Base-by-base conservation (phyloP, 2,329 filamentous ascomycete genomes). In the Myriosclerotinia curreyana region DNA sequence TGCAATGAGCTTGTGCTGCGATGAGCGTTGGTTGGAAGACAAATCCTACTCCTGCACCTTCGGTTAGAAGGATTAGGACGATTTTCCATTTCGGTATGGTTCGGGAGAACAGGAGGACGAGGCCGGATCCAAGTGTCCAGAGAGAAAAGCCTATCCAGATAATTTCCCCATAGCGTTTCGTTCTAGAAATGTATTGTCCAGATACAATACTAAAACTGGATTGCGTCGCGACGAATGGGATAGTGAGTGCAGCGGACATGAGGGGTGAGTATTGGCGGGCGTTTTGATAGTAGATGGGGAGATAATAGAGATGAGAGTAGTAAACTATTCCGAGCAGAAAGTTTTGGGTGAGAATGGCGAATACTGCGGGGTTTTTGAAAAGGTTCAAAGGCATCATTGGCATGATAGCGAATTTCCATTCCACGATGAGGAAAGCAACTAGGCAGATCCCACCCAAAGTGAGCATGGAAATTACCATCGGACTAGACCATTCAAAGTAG, bases 211-310 rank as follows among this genome's bases (percentile, higher is more conserved):
- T 83, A 7, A 77, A 71, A 1, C 76, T 67, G 4, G 78, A 72
- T 72, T 86, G 82, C 9, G 75, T 74, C 22, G 75, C 73, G 11
- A 84, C 79, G 66, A 86, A 75, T 0, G 82, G 79, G 11, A 82
- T 75, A 2, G 79, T 80, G 38, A 85, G 74, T 9, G 77, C 76
- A 1, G 84, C 85, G 4, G 84, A 84, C 31, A 79, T 77, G 3
- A 74, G 55, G 17, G 72, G 71, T 12, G 71, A 70, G 49, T 62
- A 74, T 55, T 69, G 67, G 12, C 72, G 65, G 2, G 80, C 83
- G 64, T 86, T 86, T 68, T 88, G 84, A 52, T 84, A 83, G 72
- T 85, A 88, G 0, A 87, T 75, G 1, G 85, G 85, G 6, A 88
- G 72, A 69, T 71, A 88, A 73, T 86, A 88, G 1, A 87, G 74